Evolutionary conservation across 1,139 yeast species (phyloP).

Genomic region (Sugiyamaella sp.): DNA sequence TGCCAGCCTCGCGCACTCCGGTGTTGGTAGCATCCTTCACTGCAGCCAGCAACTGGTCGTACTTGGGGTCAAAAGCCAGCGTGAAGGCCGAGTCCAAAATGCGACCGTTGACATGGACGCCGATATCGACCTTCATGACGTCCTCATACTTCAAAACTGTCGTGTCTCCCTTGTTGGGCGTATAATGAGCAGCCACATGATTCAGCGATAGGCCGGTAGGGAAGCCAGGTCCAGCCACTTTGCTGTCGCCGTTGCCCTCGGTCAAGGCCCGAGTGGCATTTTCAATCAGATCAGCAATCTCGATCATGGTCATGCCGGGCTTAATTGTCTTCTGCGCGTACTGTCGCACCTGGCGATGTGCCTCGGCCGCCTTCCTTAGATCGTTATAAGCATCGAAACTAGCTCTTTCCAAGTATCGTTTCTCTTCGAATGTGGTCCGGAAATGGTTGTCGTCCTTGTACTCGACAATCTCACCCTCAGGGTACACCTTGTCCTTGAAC

Average conservation of each 20-base stretch:
- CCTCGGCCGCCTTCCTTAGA: conserved; percentile 93
- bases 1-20: conserved; percentile 91
- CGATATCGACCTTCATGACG: conserved; percentile 96
- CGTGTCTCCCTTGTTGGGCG: conserved; percentile 95
- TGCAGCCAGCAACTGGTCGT: conserved; percentile 77
- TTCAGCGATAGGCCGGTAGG: conserved; percentile 95
- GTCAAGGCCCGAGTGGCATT: conserved; percentile 77
- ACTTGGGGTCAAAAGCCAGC: conserved; percentile 80
- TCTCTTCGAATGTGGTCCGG: conserved; percentile 85
- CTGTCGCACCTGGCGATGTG: conserved; percentile 87
- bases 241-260: conserved; percentile 62
- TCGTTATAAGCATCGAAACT: conserved; percentile 62
- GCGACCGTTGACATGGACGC: conserved; percentile 95
- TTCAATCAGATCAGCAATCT: conserved; percentile 88
- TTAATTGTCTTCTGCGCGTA: conserved; percentile 72
- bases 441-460: conserved; percentile 67
- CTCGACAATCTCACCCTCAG: conserved; percentile 68
- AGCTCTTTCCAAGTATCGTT: conserved; percentile 74
- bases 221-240: conserved; percentile 87
- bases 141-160: conserved; percentile 79
- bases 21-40: conserved; percentile 93
- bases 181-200: conserved; percentile 96
- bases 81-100: conserved; percentile 97
- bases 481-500: conserved; percentile 75
- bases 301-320: conserved; percentile 93